phyloP scores from a whole-genome alignment of 179 eudicot genomes.

The Silene noctiflora region DNA sequence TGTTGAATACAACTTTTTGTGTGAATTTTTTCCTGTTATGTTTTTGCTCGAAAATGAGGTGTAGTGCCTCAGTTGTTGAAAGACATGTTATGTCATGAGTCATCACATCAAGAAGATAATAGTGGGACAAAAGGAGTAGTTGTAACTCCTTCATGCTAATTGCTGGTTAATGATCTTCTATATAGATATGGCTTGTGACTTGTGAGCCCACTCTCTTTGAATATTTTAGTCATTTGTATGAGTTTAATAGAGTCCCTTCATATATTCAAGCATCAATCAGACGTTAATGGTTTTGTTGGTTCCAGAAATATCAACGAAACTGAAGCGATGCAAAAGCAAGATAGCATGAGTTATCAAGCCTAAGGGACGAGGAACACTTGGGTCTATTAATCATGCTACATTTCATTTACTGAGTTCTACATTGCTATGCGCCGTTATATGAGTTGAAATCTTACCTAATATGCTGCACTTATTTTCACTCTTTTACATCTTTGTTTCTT shows the following conservation, averaged over 20 bases:
- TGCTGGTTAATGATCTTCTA: too few species aligned
- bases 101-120: too few species aligned
- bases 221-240: not conserved
- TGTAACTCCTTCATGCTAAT: too few species aligned
- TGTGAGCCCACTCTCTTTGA: not conserved
- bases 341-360: conserved; percentile 62
- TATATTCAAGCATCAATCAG: conserved; percentile 16
- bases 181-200: too few species aligned
- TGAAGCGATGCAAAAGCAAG: conserved; percentile 48
- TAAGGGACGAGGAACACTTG: conserved; percentile 37
- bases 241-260: not conserved
- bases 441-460: not conserved
- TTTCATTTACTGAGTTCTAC: conserved; percentile 8
- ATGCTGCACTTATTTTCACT: conserved; percentile 23
- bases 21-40: not conserved
- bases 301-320: conserved; percentile 18
- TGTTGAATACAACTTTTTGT: too few species aligned
- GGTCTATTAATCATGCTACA: conserved; percentile 60
- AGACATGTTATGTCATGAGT: too few species aligned
- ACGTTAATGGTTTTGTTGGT: conserved; percentile 20
- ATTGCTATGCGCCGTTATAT: conserved; percentile 23
- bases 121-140: too few species aligned
- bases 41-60: not conserved
- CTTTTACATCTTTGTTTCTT: conserved; percentile 32
- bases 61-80: too few species aligned